Evolutionary conservation across 495 filamentous ascomycete genomes (phyloP), one percentile per base, ranked within the genome.

Genomic region (Aspergillus coremiiformis): DNA sequence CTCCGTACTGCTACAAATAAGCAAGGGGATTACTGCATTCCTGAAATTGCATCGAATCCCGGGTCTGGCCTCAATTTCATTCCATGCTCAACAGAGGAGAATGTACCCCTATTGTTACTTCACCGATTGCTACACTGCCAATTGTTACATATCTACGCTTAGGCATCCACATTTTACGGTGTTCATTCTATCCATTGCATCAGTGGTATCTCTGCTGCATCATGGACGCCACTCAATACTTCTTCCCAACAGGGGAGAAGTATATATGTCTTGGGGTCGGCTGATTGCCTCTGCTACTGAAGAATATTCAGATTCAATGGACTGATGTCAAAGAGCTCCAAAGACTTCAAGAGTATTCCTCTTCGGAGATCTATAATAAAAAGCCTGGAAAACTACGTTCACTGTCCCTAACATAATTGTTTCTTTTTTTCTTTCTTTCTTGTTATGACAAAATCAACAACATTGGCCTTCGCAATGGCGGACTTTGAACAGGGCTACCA

Each of bases 11-110:
- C 24, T 26, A 42, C 35, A 20, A 19, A 35, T 20, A 20, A 32
- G 48, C 35, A 51, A 51, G 48, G 48, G 48, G 35, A 30, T 22
- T 43, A 37, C 48, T 42, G 35, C 20, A 50, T 39, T 20, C 47
- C 22, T 11, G 35, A 41, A 8, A 14, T n/a, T 27, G 35, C 21
- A 39, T 27, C 12, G 37, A 12, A 23, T 39, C 11, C 37, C 3
- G 22, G 24, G 8, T 51, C 48, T 43, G 39, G 48, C 17, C 37
- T 29, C 20, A 6, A 19, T 20, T 10, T 12, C 32, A 14, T 8
- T 24, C 23, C 47, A 42, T 23, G 9, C 8, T 24, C 21, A 24
- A n/a, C 1, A 41, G 33, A 50, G 24, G n/a, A 30, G 23, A 5
- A 11, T 42, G 48, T 27, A 37, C 47, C 22, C 15, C 47, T 15